Evolutionary conservation across 2,329 filamentous ascomycete genomes (phyloP).

Genomic region (Bretziella fagacearum): DNA sequence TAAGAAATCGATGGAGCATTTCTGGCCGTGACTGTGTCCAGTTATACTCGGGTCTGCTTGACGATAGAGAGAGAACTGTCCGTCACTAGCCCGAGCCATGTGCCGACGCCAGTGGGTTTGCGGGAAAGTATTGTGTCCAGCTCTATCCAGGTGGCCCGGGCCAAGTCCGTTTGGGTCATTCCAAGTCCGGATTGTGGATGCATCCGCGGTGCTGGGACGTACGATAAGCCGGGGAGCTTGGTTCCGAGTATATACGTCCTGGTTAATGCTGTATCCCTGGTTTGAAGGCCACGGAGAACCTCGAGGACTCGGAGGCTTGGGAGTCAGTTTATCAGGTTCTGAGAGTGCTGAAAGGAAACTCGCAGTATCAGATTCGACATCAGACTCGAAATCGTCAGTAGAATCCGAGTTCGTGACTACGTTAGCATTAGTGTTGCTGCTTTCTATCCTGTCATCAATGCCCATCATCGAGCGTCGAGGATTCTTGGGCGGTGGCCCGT

Average conservation of each 20-base stretch:
- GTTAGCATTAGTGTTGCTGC: neutral
- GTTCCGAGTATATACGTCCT: neutral
- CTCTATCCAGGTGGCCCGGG: neutral
- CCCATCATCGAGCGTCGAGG: constrained; percentile 6
- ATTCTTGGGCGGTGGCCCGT: constrained; percentile 13
- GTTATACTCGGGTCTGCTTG: too few relatives aligned
- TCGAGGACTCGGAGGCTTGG: neutral
- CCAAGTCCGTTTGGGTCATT: neutral
- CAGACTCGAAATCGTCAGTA: neutral
- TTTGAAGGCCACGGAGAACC: neutral
- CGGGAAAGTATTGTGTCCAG: neutral
- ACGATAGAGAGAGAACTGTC: too few relatives aligned
- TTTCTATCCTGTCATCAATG: neutral
- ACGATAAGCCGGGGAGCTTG: neutral
- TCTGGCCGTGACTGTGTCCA: too few relatives aligned
- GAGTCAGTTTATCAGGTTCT: neutral
- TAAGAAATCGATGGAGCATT: neutral
- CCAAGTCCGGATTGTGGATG: neutral
- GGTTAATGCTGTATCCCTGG: neutral
- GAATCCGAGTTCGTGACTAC: neutral
- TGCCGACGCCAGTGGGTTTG: neutral
- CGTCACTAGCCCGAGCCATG: neutral
- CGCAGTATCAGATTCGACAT: constrained; percentile 3
- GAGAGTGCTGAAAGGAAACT: constrained; percentile 12
- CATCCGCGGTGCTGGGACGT: neutral